These are phyloP conservation scores for Blastomyces parvus DNA, from an alignment of 2,329 filamentous ascomycete species.

Conservation along the genomic window DNA sequence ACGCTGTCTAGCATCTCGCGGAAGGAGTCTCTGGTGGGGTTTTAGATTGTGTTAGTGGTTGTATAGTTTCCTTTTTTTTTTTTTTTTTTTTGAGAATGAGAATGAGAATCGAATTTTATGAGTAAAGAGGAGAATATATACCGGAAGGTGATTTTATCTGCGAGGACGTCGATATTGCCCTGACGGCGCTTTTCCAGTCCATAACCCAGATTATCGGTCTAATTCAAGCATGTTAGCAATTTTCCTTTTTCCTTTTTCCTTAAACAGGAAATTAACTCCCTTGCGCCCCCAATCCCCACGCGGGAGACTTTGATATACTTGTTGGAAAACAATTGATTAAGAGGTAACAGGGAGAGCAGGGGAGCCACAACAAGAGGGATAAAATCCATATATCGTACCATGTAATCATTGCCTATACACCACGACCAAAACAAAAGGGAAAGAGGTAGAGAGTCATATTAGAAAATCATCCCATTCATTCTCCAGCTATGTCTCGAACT, in stretches of 20 bases:
- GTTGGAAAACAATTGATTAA: background rate
- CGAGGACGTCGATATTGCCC: constrained; percentile 68
- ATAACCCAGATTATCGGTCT: constrained; percentile 89
- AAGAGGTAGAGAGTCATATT: background rate
- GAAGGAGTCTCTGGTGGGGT: constrained; percentile 58
- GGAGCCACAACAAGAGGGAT: background rate
- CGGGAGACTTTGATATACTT: background rate
- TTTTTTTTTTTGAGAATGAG: no score
- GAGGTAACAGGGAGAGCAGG: background rate
- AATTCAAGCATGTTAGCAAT: constrained; percentile 21
- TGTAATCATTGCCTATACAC: constrained; percentile 52
- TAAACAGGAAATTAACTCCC: background rate
- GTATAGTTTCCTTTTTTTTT: background rate
- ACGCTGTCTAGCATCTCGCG: constrained; percentile 86
- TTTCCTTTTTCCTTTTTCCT: background rate
- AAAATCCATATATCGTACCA: constrained; percentile 36
- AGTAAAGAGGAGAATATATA: constrained; percentile 20
- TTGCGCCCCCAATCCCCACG: background rate
- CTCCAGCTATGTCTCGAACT: background rate
- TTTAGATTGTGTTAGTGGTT: background rate
- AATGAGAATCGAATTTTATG: background rate
- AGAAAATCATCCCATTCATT: background rate
- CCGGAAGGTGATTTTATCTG: constrained; percentile 62
- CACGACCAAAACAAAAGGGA: constrained; percentile 13
- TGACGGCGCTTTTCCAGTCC: constrained; percentile 60